A percentile compares a stretch with the other conserved stretches of the same genome.
Evolutionary conservation across 2,329 filamentous ascomycete genomes (phyloP).

Genomic region (Xylogone sp.): DNA sequence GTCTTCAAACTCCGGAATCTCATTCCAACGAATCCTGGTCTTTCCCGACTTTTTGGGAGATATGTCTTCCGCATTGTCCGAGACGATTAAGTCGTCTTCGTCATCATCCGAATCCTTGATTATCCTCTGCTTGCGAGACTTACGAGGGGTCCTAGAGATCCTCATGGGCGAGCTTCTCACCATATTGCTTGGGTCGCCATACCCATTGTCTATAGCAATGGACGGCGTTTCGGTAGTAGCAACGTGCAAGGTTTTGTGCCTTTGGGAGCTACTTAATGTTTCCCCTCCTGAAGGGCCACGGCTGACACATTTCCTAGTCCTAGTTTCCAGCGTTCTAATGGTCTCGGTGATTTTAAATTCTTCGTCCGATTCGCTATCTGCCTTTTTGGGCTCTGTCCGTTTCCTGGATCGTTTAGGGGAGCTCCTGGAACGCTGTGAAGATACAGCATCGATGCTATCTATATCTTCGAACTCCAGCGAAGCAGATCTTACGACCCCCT

Average conservation of each 20-base stretch:
- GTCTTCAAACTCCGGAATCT: slow-evolving; percentile 8
- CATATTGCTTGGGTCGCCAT: not conserved
- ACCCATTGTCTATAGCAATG: not conserved
- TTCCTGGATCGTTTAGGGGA: not conserved
- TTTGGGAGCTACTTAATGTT: not conserved
- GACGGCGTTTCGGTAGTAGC: not conserved
- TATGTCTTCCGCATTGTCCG: slow-evolving; percentile 3
- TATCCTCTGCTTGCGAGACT: not conserved
- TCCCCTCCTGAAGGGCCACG: slow-evolving; percentile 14
- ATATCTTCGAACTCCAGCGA: not conserved
- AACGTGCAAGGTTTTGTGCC: not conserved
- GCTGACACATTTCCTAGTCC: slow-evolving; percentile 21
- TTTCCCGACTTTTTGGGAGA: not conserved
- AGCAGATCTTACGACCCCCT: not conserved
- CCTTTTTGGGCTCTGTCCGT: slow-evolving; percentile 8
- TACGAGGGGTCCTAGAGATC: slow-evolving; percentile 4
- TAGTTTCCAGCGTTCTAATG: slow-evolving; percentile 19
- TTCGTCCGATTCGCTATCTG: slow-evolving; percentile 9
- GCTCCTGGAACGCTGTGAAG: not conserved
- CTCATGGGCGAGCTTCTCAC: not conserved
- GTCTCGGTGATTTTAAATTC: slow-evolving; percentile 20
- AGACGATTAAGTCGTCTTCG: slow-evolving; percentile 7
- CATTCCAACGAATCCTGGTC: not conserved
- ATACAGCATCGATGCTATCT: not conserved
- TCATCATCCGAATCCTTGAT: slow-evolving; percentile 30